Conservation (phyloP, 306 rosid genomes). For the Sophora flavescens region DNA sequence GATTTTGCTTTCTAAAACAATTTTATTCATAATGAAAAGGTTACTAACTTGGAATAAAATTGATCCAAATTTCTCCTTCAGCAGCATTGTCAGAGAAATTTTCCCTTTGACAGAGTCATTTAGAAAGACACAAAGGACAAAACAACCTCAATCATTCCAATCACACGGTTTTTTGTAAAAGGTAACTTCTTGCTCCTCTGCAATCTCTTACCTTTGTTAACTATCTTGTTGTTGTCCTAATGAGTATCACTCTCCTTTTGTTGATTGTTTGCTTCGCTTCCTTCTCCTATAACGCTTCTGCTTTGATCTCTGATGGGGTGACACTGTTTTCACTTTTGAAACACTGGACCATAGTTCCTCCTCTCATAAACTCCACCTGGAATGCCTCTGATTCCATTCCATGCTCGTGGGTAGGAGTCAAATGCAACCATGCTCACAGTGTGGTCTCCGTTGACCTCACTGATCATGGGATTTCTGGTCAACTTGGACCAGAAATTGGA, state of each 20-base stretch:
- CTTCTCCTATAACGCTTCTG: slow-evolving; percentile 26
- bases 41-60: too few species aligned
- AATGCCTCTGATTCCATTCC: slow-evolving; percentile 66
- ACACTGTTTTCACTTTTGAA: slow-evolving; percentile 56
- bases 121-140: too few species aligned
- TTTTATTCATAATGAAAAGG: too few species aligned
- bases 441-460: slow-evolving; percentile 57
- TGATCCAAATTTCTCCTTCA: too few species aligned
- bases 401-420: slow-evolving; percentile 73
- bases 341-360: slow-evolving; percentile 56
- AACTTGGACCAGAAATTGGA: slow-evolving; percentile 57
- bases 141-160: too few species aligned
- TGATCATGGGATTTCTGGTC: slow-evolving; percentile 52
- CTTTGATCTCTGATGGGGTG: slow-evolving; percentile 64
- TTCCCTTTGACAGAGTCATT: too few species aligned
- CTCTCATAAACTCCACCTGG: slow-evolving; percentile 61
- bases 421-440: slow-evolving; percentile 50
- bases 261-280: slow-evolving; percentile 44
- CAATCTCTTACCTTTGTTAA: too few species aligned
- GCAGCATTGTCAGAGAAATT: too few species aligned
- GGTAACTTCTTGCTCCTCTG: too few species aligned
- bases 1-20: too few species aligned
- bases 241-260: slow-evolving; percentile 35
- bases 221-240: neutral
- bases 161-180: too few species aligned